Conservation (phyloP, 2,329 filamentous ascomycete species). For the Hypocreales sp. region DNA sequence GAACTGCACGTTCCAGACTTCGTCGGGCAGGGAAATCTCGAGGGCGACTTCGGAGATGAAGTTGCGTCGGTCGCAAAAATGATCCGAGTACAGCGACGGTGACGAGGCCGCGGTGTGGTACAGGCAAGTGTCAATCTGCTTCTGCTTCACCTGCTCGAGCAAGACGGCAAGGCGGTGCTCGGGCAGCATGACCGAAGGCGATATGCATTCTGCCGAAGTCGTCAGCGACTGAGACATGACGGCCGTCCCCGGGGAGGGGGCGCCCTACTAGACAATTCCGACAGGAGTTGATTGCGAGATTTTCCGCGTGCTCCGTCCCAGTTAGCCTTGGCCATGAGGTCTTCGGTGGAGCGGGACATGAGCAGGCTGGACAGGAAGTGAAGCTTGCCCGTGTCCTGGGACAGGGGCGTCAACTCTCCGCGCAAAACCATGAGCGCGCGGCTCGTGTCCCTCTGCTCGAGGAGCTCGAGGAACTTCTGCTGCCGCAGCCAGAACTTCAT, state of each 20-base stretch:
- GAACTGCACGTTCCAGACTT: constrained; percentile 86
- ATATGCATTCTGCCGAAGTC: constrained; percentile 69
- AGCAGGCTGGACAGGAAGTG: constrained; percentile 78
- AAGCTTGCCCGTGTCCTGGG: constrained; percentile 60
- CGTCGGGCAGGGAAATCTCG: constrained; percentile 63
- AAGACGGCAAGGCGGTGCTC: constrained; percentile 74
- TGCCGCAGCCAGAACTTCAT: constrained; percentile 84
- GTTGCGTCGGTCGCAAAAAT: constrained; percentile 61
- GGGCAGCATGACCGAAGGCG: constrained; percentile 91
- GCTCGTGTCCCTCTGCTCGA: constrained; percentile 61
- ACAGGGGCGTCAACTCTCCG: constrained; percentile 73
- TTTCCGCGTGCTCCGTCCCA: constrained; percentile 73
- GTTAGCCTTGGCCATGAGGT: constrained; percentile 58
- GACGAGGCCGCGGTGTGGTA: constrained; percentile 73
- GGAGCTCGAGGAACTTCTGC: constrained; percentile 85
- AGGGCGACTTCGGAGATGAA: constrained; percentile 62
- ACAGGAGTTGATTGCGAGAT: constrained; percentile 61
- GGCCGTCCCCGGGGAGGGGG: too few relatives aligned
- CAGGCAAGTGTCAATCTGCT: constrained; percentile 68
- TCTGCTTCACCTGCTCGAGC: constrained; percentile 68
- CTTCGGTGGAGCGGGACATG: constrained; percentile 70
- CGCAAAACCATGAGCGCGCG: constrained; percentile 71
- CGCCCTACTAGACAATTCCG: constrained; percentile 64
- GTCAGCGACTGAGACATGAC: too few relatives aligned
- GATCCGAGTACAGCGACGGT: constrained; percentile 80